Evolutionary conservation across 805 yeast species (phyloP).

Genomic region (Schizosaccharomyces octosporus): DNA sequence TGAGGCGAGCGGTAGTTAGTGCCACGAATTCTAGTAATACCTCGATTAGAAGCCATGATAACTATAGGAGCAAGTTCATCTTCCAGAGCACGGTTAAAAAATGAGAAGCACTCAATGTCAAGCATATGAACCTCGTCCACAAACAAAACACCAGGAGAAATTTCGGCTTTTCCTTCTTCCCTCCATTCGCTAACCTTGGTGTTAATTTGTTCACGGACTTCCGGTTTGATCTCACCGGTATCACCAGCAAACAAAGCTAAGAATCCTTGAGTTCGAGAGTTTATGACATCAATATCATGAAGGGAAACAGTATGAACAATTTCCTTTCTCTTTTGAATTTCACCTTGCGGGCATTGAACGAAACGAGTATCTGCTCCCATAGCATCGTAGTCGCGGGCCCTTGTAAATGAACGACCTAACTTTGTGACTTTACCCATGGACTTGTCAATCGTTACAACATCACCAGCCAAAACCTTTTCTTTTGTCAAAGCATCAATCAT

Average conservation of each 20-base stretch:
- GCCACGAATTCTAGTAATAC: slow-evolving; percentile 80
- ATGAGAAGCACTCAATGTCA: slow-evolving; percentile 88
- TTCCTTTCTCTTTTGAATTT: slow-evolving; percentile 81
- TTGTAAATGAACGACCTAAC: slow-evolving; percentile 83
- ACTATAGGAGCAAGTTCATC: slow-evolving; percentile 93
- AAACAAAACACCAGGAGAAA: slow-evolving; percentile 89
- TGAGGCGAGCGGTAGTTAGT: slow-evolving; percentile 86
- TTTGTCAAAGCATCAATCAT: slow-evolving; percentile 85
- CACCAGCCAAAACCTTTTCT: slow-evolving; percentile 93
- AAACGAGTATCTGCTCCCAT: slow-evolving; percentile 96
- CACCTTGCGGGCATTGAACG: slow-evolving; percentile 97
- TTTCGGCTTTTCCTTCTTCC: slow-evolving; percentile 93
- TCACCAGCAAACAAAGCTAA: slow-evolving; percentile 86
- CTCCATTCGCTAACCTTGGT: slow-evolving; percentile 94
- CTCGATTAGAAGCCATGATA: slow-evolving; percentile 94
- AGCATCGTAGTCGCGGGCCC: slow-evolving; percentile 94
- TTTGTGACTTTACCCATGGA: slow-evolving; percentile 84
- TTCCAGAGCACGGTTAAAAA: slow-evolving; percentile 84
- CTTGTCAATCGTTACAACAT: slow-evolving; percentile 83
- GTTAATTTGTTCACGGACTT: slow-evolving; percentile 88
- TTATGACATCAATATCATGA: slow-evolving; percentile 93
- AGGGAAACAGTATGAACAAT: slow-evolving; percentile 94
- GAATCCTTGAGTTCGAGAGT: slow-evolving; percentile 93
- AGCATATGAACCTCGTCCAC: slow-evolving; percentile 97
- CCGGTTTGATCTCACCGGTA: slow-evolving; percentile 91